Percentiles rank a stretch among this genome's conserved stretches.
These are phyloP conservation scores for Medicago arabica DNA, from an alignment of 306 rosid species.

Conservation along the genomic window DNA sequence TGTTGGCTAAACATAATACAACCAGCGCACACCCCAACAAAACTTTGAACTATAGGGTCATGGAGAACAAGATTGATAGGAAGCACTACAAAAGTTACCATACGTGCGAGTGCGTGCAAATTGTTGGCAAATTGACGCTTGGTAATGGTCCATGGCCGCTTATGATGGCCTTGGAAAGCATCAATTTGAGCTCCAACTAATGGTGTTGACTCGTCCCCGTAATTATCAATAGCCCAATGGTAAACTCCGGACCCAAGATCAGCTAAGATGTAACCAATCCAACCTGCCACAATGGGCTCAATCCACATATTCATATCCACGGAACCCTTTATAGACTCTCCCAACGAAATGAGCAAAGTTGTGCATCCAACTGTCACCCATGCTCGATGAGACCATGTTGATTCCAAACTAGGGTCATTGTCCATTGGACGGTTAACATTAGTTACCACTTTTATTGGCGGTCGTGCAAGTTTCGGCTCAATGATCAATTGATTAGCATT, in stretches of 20 bases:
- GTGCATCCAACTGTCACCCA: conserved; percentile 68
- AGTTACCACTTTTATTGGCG: conserved; percentile 21
- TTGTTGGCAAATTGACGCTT: conserved; percentile 88
- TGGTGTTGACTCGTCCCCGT: conserved; percentile 69
- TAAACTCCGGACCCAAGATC: conserved; percentile 92
- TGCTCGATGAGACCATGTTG: conserved; percentile 84
- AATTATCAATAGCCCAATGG: conserved; percentile 92
- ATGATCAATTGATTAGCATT: conserved; percentile 38
- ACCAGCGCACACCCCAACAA: conserved; percentile 65
- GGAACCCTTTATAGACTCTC: conserved; percentile 51
- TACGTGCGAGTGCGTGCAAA: conserved; percentile 71
- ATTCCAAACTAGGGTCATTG: conserved; percentile 61
- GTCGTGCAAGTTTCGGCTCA: conserved; percentile 27
- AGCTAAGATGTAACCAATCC: conserved; percentile 71
- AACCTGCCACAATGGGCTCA: conserved; percentile 47
- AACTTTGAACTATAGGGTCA: conserved; percentile 62
- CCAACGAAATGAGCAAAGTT: conserved; percentile 46
- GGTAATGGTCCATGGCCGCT: conserved; percentile 89
- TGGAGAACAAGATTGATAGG: conserved; percentile 63
- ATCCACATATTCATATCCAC: conserved; percentile 38
- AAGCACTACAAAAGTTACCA: conserved; percentile 63
- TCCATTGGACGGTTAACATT: conserved; percentile 35
- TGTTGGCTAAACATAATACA: conserved; percentile 98
- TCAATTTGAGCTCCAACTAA: conserved; percentile 79
- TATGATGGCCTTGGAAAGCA: conserved; percentile 93